A percentile compares a stretch with the other conserved stretches of the same genome.
phyloP scores from a whole-genome alignment of 78 protist species.

The Protostelium mycophagum region DNA sequence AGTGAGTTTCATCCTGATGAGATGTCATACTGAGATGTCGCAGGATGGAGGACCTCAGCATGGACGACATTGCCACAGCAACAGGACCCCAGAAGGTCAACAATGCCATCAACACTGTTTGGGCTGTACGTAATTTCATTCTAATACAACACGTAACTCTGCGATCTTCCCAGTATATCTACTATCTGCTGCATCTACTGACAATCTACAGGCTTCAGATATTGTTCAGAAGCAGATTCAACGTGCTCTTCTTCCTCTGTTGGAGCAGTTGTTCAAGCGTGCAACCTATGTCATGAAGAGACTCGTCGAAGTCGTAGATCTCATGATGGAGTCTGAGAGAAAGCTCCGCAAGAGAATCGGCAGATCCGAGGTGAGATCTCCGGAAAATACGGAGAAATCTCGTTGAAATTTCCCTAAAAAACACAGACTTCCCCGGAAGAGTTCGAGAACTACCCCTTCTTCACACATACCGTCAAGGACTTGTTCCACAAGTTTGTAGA shows the following conservation, averaged over 20 bases:
- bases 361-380: background rate
- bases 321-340: conserved; percentile 56
- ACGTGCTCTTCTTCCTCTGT: conserved; percentile 29
- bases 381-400: too few species aligned
- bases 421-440: conserved; percentile 7
- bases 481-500: conserved; percentile 65
- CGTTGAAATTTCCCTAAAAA: background rate
- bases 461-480: conserved; percentile 39
- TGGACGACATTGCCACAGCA: conserved; percentile 44
- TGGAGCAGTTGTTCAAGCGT: conserved; percentile 50
- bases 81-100: conserved; percentile 39
- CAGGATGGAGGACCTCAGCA: conserved; percentile 13
- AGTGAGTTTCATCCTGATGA: background rate
- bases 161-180: too few species aligned
- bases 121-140: conserved; percentile 71
- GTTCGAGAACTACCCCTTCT: conserved; percentile 60
- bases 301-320: conserved; percentile 64
- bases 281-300: conserved; percentile 50
- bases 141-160: background rate
- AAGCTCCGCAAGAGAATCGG: background rate
- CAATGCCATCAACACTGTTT: conserved; percentile 35
- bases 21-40: background rate
- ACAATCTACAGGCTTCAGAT: conserved; percentile 12
- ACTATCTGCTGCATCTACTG: too few species aligned
- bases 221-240: conserved; percentile 46